Conservation (phyloP, 179 eudicot genomes). For the Beta macrorhiza region DNA sequence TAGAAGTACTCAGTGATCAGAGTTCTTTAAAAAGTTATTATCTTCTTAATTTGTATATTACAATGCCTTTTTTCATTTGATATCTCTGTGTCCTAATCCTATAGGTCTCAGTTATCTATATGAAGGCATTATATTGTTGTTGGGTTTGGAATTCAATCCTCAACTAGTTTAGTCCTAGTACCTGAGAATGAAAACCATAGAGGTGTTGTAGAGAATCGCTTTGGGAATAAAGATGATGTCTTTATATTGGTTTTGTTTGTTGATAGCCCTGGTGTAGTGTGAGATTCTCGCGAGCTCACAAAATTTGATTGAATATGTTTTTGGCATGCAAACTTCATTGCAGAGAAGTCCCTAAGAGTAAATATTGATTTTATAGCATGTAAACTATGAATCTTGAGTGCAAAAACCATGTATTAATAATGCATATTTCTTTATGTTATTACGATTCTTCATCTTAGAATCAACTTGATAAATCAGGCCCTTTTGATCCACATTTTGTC, state of each 20-base stretch:
- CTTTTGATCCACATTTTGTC: not conserved
- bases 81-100: not conserved
- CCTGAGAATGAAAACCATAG: not conserved
- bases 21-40: not conserved
- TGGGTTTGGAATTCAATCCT: not conserved
- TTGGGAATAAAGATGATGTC: not conserved
- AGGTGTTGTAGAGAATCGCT: not conserved
- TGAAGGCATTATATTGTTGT: not conserved
- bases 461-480: not conserved
- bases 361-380: not conserved
- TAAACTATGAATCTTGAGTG: not conserved
- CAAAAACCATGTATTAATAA: not conserved
- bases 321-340: not conserved
- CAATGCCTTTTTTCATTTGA: not conserved
- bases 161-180: not conserved
- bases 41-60: not conserved
- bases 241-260: not conserved
- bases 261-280: not conserved
- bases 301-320: not conserved
- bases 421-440: not conserved
- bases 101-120: not conserved
- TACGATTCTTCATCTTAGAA: not conserved
- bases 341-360: not conserved
- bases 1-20: constrained; percentile 4
- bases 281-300: not conserved